Percentiles rank a stretch among this genome's conserved stretches.
These are phyloP conservation scores for Eutrema yunnanense DNA, from an alignment of 345 rosid genomes.

Conservation along the genomic window DNA sequence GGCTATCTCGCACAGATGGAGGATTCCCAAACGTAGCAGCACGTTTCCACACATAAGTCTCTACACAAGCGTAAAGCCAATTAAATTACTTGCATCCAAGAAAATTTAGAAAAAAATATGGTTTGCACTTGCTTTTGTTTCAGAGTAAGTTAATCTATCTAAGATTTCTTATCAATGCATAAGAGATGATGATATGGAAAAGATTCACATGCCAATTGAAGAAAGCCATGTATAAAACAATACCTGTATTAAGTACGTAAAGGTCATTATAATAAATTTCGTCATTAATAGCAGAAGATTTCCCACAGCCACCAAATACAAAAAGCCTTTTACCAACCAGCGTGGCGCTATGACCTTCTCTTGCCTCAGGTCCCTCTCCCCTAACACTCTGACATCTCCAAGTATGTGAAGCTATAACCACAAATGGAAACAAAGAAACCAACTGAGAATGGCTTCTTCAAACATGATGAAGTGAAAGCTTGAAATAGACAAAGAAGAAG, in stretches of 20 bases:
- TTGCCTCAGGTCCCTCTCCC: conserved; percentile 90
- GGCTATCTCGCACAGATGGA: conserved; percentile 96
- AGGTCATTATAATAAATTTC: conserved; percentile 89
- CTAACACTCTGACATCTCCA: conserved; percentile 85
- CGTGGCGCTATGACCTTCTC: conserved; percentile 94
- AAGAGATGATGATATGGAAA: neutral
- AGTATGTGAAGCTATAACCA: conserved; percentile 64
- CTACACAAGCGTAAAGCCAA: conserved; percentile 35
- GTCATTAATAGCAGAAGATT: conserved; percentile 51
- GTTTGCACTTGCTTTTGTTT: neutral
- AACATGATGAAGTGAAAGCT: neutral
- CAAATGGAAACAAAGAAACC: neutral
- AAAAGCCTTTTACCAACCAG: conserved; percentile 85
- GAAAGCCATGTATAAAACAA: neutral
- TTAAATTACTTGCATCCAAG: neutral
- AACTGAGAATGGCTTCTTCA: conserved; percentile 9
- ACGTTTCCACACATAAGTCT: conserved; percentile 87
- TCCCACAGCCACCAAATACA: conserved; percentile 94
- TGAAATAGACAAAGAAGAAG: neutral
- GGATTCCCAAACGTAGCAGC: conserved; percentile 70
- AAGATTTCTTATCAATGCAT: neutral
- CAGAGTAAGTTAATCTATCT: neutral
- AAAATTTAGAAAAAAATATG: neutral
- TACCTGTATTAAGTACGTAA: conserved; percentile 88
- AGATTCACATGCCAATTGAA: neutral